Evolutionary conservation across 1,139 yeast species (phyloP), one percentile per base, ranked within the genome.

Genomic region (Suhomyces wounanorum): DNA sequence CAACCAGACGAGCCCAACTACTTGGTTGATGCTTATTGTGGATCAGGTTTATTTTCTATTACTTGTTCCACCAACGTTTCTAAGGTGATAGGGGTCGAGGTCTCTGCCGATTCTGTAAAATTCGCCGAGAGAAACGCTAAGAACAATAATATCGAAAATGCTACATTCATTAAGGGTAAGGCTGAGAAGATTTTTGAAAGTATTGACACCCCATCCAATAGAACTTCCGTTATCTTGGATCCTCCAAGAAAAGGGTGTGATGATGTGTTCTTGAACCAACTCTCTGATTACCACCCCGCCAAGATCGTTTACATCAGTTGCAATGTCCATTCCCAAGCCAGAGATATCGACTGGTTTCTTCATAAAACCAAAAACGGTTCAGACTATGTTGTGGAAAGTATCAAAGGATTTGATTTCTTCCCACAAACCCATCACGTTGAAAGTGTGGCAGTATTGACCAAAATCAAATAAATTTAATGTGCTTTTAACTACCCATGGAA

Each of bases 191-290:
- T 94, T 50, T 94, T 94, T 68, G 89, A 81, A 47, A 83, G 83
- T 55, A 89, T 90, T 52, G 87, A 85, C 54, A 65, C 76, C 8
- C 95, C 96, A 13, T 76, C 83, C 31, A 81, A 78, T 41, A 76
- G 84, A 60, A 94, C 99, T 0, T 85, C 96, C 13, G 95, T 94
- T 39, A 91, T 94, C 55, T 80, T 95, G 61, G 99, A 94, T 66
- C 99, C 99, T 7, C 97, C 99, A 41, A 83, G 99, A 66, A 94
- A 94, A 69, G 99, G 99, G 1, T 92, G 98, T 68, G 98, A 92
- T 67, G 87, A 85, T 50, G 84, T 84, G 9, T 94, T 94, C 62
- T 76, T 94, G 68, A 83, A 87, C 57, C 99, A 94, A 71, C 76
- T 94, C 53, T 81, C 95, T 17, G 88, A 78, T 17, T 94, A 88